Evolutionary conservation across 2,329 filamentous ascomycete genomes (phyloP).

Genomic region (Teratosphaeriaceae sp.): DNA sequence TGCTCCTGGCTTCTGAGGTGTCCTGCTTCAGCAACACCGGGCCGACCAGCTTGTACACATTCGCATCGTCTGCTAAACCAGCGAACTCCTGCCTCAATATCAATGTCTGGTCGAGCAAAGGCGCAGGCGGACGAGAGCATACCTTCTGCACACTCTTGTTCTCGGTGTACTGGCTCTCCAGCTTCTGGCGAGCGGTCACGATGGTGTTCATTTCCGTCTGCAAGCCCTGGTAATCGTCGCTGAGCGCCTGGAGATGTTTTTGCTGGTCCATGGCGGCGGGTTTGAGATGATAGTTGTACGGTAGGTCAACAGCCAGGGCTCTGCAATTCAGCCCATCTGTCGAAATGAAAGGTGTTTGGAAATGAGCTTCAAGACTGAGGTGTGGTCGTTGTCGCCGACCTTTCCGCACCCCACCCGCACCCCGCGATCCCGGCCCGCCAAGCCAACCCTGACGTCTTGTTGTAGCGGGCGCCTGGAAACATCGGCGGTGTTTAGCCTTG

Average conservation of each 20-base stretch:
- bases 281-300: too few species aligned
- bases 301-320: too few species aligned
- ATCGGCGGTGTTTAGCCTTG: neutral
- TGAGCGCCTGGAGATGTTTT: conserved; percentile 71
- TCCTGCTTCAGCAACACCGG: conserved; percentile 94
- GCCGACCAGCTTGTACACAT: conserved; percentile 92
- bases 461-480: neutral
- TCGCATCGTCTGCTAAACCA: conserved; percentile 69
- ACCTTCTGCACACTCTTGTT: conserved; percentile 83
- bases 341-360: too few species aligned
- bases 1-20: conserved; percentile 79
- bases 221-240: conserved; percentile 80
- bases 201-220: conserved; percentile 77
- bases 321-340: too few species aligned
- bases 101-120: neutral
- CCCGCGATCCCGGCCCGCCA: neutral
- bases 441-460: conserved; percentile 2
- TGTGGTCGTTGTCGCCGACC: conserved; percentile 1
- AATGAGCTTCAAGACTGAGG: neutral
- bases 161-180: conserved; percentile 91
- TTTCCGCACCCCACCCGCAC: conserved; percentile 2
- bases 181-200: conserved; percentile 76
- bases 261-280: conserved; percentile 45
- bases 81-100: conserved; percentile 63
- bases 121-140: conserved; percentile 10